Conservation (phyloP, 495 filamentous ascomycete genomes). For the Xylaria telfairii region DNA sequence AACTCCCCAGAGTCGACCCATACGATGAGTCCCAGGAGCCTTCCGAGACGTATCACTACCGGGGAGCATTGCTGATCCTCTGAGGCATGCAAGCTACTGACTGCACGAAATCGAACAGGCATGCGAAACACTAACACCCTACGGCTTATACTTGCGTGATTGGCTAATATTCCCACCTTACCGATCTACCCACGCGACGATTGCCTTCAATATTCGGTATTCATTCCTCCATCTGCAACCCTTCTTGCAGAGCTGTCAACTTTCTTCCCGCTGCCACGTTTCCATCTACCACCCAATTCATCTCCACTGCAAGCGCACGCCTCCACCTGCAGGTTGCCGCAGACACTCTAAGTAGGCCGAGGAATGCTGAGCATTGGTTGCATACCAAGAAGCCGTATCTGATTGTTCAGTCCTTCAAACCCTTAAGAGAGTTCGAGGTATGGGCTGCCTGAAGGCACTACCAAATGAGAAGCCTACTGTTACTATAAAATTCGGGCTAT, state of each 20-base stretch:
- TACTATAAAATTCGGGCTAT: neutral
- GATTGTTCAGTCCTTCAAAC: neutral
- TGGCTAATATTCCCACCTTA: constrained; percentile 2
- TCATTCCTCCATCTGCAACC: constrained; percentile 8
- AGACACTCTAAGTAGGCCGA: neutral
- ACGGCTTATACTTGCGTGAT: constrained; percentile 6
- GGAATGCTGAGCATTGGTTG: neutral
- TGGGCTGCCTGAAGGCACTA: neutral
- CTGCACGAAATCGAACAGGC: constrained; percentile 20
- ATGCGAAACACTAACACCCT: constrained; percentile 11
- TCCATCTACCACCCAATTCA: neutral
- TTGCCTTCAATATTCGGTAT: constrained; percentile 19
- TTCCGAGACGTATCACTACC: neutral
- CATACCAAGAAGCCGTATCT: neutral
- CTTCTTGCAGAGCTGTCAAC: constrained; percentile 21
- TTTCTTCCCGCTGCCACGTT: constrained; percentile 21
- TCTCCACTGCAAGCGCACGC: constrained; percentile 7
- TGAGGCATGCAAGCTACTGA: constrained; percentile 15
- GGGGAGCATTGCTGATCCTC: constrained; percentile 9
- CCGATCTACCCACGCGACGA: constrained; percentile 17
- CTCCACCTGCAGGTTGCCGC: constrained; percentile 10
- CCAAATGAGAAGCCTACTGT: neutral
- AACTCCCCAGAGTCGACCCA: neutral
- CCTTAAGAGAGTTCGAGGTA: neutral
- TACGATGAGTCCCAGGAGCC: neutral